Base-by-base conservation (phyloP, 441 rosid species). In the Aquilaria agallochum region DNA sequence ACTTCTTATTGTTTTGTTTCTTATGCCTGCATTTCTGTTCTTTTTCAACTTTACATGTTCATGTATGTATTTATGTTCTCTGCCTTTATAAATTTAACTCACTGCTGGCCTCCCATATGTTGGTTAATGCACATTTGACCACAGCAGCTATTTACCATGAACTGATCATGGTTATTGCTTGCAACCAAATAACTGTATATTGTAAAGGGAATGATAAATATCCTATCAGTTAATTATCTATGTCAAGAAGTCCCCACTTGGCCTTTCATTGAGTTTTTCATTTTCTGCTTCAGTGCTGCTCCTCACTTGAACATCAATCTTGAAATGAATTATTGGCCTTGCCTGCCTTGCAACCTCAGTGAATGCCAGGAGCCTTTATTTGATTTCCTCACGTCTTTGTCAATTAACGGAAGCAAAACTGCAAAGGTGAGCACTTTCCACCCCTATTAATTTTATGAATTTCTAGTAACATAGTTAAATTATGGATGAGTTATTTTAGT, bases 311-410 rank as follows among this genome's bases (percentile, higher is more conserved):
- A 94, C 77, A 89, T 94, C 75, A 94, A 94, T 73, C 94, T 94
- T 56, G 90, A 94, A 77, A 94, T 94, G 99, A 94, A 94, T 75
- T 94, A 94, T 70, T 94, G 99, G 99, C 90, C 83, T 60, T 76
- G 94, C 32, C 79, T 93, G 64, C 82, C 97, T 51, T 84, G 86
- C 87, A 88, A 93, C 70, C 88, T 93, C 42, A 31, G 63, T 45
- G 98, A 93, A 72, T 90, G 96, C 67, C 96, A 90, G 61, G 90
- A 85, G 69, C 98, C 97, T 2, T 71, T 93, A 65, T 86, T 93
- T 44, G 96, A 93, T 72, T 90, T 75, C 60, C 83, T 88, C 53
- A 72, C 74, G 55, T 81, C 81, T 45, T 74, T 94, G 57, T 85
- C 96, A n/a, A 50, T 84, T 53, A 91, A 80, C 76, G 99, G 99